Evolutionary conservation across 352 stramenopile genomes (phyloP).

Genomic region (Phytophthora crassamura): DNA sequence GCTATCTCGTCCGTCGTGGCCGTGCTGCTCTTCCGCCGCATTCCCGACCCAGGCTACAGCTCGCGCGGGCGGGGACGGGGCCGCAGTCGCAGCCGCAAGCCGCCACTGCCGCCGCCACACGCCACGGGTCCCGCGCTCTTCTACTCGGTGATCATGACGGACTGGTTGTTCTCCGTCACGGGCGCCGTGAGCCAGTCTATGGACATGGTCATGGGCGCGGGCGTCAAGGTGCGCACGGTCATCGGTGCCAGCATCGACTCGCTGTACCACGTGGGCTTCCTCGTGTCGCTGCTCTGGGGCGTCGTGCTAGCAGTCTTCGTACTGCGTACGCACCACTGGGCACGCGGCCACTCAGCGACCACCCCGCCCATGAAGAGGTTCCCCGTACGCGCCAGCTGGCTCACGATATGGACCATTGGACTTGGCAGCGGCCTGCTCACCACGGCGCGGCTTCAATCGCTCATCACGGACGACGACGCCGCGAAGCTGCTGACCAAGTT

Average conservation of each 20-base stretch:
- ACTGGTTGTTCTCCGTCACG: slow-evolving; percentile 61
- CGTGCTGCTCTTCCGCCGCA: slow-evolving; percentile 42
- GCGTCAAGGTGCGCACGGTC: slow-evolving; percentile 44
- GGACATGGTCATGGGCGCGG: slow-evolving; percentile 55
- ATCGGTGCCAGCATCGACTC: slow-evolving; percentile 49
- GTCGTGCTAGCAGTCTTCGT: slow-evolving; percentile 59
- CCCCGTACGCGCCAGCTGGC: slow-evolving; percentile 54
- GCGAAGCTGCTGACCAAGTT: slow-evolving; percentile 13
- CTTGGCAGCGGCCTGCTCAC: slow-evolving; percentile 48
- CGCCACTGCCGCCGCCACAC: slow-evolving; percentile 31
- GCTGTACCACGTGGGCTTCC: slow-evolving; percentile 46
- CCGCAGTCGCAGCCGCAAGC: slow-evolving; percentile 22
- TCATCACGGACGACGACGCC: slow-evolving; percentile 27
- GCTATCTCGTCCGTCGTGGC: slow-evolving; percentile 47
- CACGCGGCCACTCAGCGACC: slow-evolving; percentile 4
- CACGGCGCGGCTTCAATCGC: slow-evolving; percentile 39
- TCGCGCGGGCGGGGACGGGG: slow-evolving; percentile 3
- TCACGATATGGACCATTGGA: slow-evolving; percentile 53
- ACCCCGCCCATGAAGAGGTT: slow-evolving; percentile 40
- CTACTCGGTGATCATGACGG: slow-evolving; percentile 60
- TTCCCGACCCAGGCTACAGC: slow-evolving; percentile 36
- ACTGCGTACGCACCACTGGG: slow-evolving; percentile 34
- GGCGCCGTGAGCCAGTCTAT: slow-evolving; percentile 62
- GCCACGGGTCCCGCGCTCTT: slow-evolving; percentile 57
- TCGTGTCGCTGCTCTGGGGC: slow-evolving; percentile 59